A percentile compares a stretch with the other conserved stretches of the same genome.
phyloP scores from a whole-genome alignment of 2,329 filamentous ascomycete species.

The Colletotrichum echinochloae region DNA sequence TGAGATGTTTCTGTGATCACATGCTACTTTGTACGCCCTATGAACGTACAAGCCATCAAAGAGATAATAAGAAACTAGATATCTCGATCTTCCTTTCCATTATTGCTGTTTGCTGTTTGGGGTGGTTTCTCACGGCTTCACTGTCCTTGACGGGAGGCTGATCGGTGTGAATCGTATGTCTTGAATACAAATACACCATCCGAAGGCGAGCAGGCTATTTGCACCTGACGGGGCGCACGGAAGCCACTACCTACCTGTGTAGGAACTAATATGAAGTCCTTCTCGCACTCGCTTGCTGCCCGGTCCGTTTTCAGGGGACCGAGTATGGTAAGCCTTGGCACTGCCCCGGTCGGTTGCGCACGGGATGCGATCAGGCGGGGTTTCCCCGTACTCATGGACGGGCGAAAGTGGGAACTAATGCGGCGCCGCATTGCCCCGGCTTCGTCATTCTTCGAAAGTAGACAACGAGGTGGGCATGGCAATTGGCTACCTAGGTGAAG shows the following conservation, averaged over 20 bases:
- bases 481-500: neutral
- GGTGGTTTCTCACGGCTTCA: neutral
- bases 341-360: neutral
- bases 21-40: neutral
- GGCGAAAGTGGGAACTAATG: neutral
- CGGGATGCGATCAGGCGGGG: neutral
- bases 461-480: neutral
- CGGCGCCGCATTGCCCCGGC: constrained; percentile 9
- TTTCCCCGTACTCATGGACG: constrained; percentile 8
- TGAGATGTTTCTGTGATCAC: neutral
- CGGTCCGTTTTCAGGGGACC: constrained; percentile 7
- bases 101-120: neutral
- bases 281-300: constrained; percentile 25
- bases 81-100: neutral
- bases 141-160: neutral
- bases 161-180: neutral
- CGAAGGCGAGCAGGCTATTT: neutral
- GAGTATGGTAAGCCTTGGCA: neutral
- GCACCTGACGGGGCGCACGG: neutral
- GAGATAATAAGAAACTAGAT: neutral
- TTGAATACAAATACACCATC: neutral
- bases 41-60: neutral
- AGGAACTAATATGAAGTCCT: no score
- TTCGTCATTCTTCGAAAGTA: neutral
- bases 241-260: neutral